Evolutionary conservation across 768 basidiomycete genomes (phyloP), one percentile per base, ranked within the genome.

Genomic region (Tylopilus rubrobrunneus): DNA sequence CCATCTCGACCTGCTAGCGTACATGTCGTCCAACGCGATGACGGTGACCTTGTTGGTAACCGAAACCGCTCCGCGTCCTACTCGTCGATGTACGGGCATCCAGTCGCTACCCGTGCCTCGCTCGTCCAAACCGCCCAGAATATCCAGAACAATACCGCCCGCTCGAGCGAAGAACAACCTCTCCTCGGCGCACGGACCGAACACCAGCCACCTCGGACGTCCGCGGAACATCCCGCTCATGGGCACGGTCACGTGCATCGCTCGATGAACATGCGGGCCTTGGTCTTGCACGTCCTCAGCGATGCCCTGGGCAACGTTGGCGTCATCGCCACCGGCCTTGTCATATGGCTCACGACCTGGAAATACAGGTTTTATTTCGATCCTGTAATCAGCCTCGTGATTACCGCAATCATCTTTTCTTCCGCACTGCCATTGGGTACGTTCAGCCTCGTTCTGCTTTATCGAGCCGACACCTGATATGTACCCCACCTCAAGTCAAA

Each of bases 291-390:
- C 69, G 97, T 98, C 37, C 70, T 99, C 43, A 96, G 96, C 33
- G 96, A 99, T 74, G 96, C 96, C 51, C 80, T 99, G 25, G 97
- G 97, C 47, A 98, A 99, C 70, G 90, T 98, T 56, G 97, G 97
- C 49, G 97, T 99, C 57, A 97, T 99, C 55, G 85, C 87, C 34
- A 92, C 95, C 5, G 97, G 97, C 52, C 81, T 98, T 11, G 76
- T 98, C 66, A 97, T 99, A 65, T 95, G 92, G 94, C 79, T 89
- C 53, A 86, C 88, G 1, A 74, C 82, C 25, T 95, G 90, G 85
- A 71, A 74, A 60, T 94, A 82, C 79, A 92, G 89, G 67, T 89
- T 84, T 64, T 97, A 94, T 74, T 93, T 85, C 60, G 97, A 99
- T 68, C 97, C 97, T 1, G 68, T 87, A 39, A 93, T 99, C 72